These are phyloP conservation scores for Wickerhamomyces hampshirensis DNA, from an alignment of 805 yeast species.

Conservation along the genomic window DNA sequence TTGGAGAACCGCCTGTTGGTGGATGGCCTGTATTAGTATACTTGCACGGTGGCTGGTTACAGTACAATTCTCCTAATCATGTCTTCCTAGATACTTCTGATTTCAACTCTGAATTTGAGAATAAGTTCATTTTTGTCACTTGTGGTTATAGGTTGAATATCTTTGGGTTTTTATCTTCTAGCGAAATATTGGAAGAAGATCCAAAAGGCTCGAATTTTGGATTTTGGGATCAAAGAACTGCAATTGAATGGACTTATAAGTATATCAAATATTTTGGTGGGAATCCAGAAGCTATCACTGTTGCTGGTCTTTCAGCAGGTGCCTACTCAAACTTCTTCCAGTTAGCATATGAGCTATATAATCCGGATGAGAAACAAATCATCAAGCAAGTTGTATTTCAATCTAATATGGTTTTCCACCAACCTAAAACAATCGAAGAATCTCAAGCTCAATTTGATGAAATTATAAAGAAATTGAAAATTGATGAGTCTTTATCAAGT, in stretches of 20 bases:
- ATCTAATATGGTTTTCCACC: slow-evolving; percentile 34
- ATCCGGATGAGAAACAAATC: slow-evolving; percentile 34
- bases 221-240: slow-evolving; percentile 42
- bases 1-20: slow-evolving; percentile 26
- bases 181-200: slow-evolving; percentile 28
- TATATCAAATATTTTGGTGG: slow-evolving; percentile 44
- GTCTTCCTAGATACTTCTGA: slow-evolving; percentile 21
- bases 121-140: slow-evolving; percentile 33
- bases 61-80: slow-evolving; percentile 22
- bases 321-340: slow-evolving; percentile 38
- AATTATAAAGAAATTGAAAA: slow-evolving; percentile 24
- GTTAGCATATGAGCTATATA: slow-evolving; percentile 37
- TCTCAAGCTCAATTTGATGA: slow-evolving; percentile 33
- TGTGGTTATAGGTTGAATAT: slow-evolving; percentile 38
- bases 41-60: slow-evolving; percentile 42
- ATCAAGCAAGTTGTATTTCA: slow-evolving; percentile 33
- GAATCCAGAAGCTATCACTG: slow-evolving; percentile 35
- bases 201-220: slow-evolving; percentile 20
- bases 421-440: slow-evolving; percentile 35
- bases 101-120: slow-evolving; percentile 24
- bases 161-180: slow-evolving; percentile 34
- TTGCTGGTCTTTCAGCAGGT: slow-evolving; percentile 47
- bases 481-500: slow-evolving; percentile 11
- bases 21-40: slow-evolving; percentile 41
- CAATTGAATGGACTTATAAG: slow-evolving; percentile 40